Base-by-base conservation (phyloP, 495 filamentous ascomycete species). In the Annulohypoxylon maeteangense region DNA sequence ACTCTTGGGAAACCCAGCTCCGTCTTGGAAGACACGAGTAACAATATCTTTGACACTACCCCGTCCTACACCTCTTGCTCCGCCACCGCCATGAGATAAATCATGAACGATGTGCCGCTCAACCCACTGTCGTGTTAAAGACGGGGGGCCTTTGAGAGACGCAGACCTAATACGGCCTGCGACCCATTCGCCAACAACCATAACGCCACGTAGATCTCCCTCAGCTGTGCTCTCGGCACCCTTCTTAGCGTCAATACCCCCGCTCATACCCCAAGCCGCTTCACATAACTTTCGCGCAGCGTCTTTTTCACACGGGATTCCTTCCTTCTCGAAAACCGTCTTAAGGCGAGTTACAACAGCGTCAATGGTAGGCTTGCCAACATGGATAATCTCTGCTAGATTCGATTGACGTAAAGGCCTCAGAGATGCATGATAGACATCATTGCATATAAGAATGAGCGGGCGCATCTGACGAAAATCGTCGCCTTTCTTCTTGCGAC, bases 151-250 rank as follows among this genome's bases (percentile, higher is more conserved):
- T 63, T 70, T 65, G 53, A 75, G 62, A 6, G 77, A 71, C 6
- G 81, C 84, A 12, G 91, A 87, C 67, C 87, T 86, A 34, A 98
- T 80, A 72, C 93, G 93, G 29, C 90, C 87, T 32, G 95, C 95
- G 44, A 95, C 92, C 93, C 94, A 98, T 84, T 99, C 94, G 27
- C 92, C 93, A 7, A 95, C 92, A 7, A 99, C 95, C 84, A 99
- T 91, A 27, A 97, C 87, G 22, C 93, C 92, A 69, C 95, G 88
- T 34, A 99, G 90, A 78, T 99, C 95, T 38, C 95, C 95, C 74
- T 97, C 93, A 10, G 89, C 89, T 48, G 90, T 91, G 54, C 90
- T 81, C 76, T 78, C 84, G 72, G 74, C 85, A 72, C 81, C 92
- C 81, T 78, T 87, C 59, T 76, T 82, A 14, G 81, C 79, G 18